Evolutionary conservation across 2,329 filamentous ascomycete genomes (phyloP).

Genomic region (Metarhizium guizhouense): DNA sequence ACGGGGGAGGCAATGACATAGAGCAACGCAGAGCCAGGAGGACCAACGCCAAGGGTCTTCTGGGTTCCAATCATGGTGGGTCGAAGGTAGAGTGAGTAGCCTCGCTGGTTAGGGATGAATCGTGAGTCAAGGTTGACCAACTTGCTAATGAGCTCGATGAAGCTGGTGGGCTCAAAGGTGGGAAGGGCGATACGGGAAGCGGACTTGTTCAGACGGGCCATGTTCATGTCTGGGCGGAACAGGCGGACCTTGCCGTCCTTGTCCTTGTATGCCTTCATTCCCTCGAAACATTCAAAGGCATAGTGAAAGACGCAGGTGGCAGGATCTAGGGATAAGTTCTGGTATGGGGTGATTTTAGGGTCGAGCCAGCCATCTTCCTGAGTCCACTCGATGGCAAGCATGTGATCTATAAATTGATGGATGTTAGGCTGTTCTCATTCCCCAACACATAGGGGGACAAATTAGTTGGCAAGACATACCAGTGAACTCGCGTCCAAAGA

Average conservation of each 20-base stretch:
- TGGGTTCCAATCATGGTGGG: constrained; percentile 98
- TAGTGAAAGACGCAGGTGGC: constrained; percentile 98
- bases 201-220: constrained; percentile 88
- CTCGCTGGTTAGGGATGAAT: constrained; percentile 79
- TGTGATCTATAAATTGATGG: constrained; percentile 62
- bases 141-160: constrained; percentile 74
- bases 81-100: constrained; percentile 91
- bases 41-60: constrained; percentile 81
- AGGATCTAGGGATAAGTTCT: constrained; percentile 93
- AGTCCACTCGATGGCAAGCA: constrained; percentile 93
- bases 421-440: not conserved
- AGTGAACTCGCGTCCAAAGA: constrained; percentile 89
- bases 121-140: constrained; percentile 74
- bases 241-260: constrained; percentile 67
- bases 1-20: constrained; percentile 95
- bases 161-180: constrained; percentile 63
- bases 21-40: constrained; percentile 85
- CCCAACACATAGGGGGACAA: not conserved
- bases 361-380: constrained; percentile 72
- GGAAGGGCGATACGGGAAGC: constrained; percentile 86
- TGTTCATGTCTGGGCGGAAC: constrained; percentile 94
- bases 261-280: constrained; percentile 99
- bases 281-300: constrained; percentile 95
- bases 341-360: constrained; percentile 83
- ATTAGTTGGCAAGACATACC: constrained; percentile 36